Percentiles rank a stretch among this genome's conserved stretches.
Evolutionary conservation across 306 rosid genomes (phyloP).

Genomic region (Vicia villosa): DNA sequence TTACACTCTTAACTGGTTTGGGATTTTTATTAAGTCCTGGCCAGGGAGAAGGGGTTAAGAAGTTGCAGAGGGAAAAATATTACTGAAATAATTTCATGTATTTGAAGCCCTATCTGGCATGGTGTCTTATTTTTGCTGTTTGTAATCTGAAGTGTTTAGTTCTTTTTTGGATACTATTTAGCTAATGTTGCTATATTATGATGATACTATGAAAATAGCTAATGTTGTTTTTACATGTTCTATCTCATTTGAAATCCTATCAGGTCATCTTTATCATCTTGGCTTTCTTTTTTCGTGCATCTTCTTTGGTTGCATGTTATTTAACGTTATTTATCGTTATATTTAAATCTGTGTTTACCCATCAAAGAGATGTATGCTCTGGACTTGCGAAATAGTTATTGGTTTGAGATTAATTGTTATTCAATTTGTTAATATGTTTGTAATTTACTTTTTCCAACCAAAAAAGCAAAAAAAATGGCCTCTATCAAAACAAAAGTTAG

Average conservation of each 20-base stretch:
- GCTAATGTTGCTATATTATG: background rate
- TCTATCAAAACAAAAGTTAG: no score
- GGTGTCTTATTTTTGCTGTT: slow-evolving; percentile 15
- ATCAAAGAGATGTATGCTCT: background rate
- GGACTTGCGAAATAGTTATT: background rate
- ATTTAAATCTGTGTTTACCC: background rate
- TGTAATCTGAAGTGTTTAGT: background rate
- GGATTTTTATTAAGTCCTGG: slow-evolving; percentile 14
- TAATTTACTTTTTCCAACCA: background rate
- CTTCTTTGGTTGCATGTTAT: background rate
- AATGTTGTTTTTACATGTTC: background rate
- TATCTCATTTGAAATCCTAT: slow-evolving; percentile 24
- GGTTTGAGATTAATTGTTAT: background rate
- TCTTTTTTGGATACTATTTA: slow-evolving; percentile 2
- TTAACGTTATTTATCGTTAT: background rate
- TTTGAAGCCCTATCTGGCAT: slow-evolving; percentile 23
- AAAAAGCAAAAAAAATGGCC: background rate
- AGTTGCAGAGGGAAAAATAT: slow-evolving; percentile 16
- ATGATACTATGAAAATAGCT: background rate
- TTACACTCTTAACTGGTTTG: slow-evolving; percentile 31
- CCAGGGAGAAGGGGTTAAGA: slow-evolving; percentile 22
- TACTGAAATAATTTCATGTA: slow-evolving; percentile 27
- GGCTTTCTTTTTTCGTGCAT: background rate
- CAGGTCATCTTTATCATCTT: background rate
- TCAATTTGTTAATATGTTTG: background rate